Conservation (phyloP, 306 rosid species). For the Vigna angularis region DNA sequence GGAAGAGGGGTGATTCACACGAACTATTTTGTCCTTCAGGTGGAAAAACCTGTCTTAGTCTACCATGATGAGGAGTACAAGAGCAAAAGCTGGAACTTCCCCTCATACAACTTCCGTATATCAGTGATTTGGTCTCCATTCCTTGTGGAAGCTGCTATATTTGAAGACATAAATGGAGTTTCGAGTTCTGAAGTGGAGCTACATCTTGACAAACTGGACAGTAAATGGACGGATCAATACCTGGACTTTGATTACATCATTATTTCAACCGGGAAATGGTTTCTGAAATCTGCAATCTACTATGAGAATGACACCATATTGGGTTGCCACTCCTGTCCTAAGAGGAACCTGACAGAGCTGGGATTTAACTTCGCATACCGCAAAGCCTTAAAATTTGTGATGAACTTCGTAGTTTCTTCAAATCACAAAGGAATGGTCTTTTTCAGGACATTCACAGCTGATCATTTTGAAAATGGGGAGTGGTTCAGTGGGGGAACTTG, state of each 20-base stretch:
- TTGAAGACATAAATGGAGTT: slow-evolving; percentile 87
- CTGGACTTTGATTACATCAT: slow-evolving; percentile 72
- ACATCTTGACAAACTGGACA: slow-evolving; percentile 74
- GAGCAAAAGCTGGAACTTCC: slow-evolving; percentile 81
- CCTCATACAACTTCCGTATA: slow-evolving; percentile 67
- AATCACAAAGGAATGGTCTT: slow-evolving; percentile 80
- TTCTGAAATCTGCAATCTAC: slow-evolving; percentile 87
- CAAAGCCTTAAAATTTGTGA: slow-evolving; percentile 65
- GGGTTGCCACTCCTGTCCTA: slow-evolving; percentile 89
- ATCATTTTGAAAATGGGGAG: slow-evolving; percentile 95
- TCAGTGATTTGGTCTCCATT: slow-evolving; percentile 89
- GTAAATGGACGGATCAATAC: slow-evolving; percentile 69
- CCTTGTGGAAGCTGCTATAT: slow-evolving; percentile 85
- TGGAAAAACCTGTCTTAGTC: slow-evolving; percentile 67
- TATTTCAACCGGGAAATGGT: slow-evolving; percentile 94
- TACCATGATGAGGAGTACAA: slow-evolving; percentile 88
- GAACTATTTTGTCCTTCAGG: slow-evolving; percentile 60
- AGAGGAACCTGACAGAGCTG: slow-evolving; percentile 68
- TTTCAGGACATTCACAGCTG: slow-evolving; percentile 89
- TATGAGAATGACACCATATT: slow-evolving; percentile 68
- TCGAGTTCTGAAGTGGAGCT: slow-evolving; percentile 91
- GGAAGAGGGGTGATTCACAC: slow-evolving; percentile 36
- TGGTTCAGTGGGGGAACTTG: slow-evolving; percentile 95
- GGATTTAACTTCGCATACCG: slow-evolving; percentile 90
- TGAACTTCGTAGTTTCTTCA: slow-evolving; percentile 69